Evolutionary conservation across 208 protist species (phyloP).

Genomic region (Trichomonas gallinae): DNA sequence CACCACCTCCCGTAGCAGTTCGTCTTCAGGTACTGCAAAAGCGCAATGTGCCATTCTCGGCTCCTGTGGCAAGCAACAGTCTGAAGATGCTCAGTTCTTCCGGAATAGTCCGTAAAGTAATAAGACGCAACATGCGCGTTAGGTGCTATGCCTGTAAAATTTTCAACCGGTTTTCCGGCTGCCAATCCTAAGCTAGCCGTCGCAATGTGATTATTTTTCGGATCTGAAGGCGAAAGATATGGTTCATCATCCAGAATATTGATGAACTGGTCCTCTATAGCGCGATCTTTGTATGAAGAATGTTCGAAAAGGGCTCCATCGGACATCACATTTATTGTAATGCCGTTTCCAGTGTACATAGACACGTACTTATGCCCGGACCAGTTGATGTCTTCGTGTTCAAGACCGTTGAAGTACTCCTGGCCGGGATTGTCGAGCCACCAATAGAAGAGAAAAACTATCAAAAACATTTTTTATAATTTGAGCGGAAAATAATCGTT

Average conservation of each 20-base stretch:
- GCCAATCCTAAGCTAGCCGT: background rate
- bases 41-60: background rate
- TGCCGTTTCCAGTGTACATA: background rate
- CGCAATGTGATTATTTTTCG: background rate
- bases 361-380: background rate
- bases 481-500: too few relatives aligned
- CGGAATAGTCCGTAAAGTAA: background rate
- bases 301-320: background rate
- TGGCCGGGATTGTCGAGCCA: background rate
- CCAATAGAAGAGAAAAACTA: background rate
- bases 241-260: background rate
- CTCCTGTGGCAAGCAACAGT: background rate
- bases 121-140: background rate
- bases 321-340: background rate
- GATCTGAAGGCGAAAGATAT: background rate
- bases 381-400: background rate
- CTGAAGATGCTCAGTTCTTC: background rate
- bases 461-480: background rate
- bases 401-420: background rate
- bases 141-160: background rate
- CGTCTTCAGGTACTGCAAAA: background rate
- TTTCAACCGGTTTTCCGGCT: background rate
- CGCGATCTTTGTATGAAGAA: background rate
- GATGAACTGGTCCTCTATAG: background rate
- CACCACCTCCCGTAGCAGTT: background rate